Evolutionary conservation across 139 green algal species (phyloP).

Genomic region (Marvania coccoides): DNA sequence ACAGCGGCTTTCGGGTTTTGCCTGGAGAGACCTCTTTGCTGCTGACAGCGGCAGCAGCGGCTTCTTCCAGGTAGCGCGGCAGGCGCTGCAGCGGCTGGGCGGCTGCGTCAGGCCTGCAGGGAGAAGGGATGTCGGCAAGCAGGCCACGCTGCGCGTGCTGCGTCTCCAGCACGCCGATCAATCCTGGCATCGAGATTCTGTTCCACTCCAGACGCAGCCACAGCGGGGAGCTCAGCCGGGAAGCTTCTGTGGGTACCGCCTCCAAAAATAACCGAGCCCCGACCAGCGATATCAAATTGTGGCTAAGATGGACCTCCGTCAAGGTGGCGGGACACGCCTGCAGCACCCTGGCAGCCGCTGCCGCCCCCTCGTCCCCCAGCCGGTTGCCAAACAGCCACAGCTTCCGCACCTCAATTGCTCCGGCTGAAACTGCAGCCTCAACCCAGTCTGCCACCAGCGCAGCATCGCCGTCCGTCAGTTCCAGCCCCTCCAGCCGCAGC

Average conservation of each 20-base stretch:
- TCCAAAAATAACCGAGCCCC: constrained; percentile 37
- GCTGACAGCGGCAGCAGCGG: not conserved
- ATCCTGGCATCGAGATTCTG: constrained; percentile 30
- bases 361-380: constrained; percentile 46
- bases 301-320: constrained; percentile 33
- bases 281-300: constrained; percentile 32
- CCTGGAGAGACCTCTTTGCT: too few relatives aligned
- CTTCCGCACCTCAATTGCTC: constrained; percentile 29
- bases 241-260: constrained; percentile 2
- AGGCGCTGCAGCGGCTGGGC: constrained; percentile 7
- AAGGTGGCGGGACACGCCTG: not conserved
- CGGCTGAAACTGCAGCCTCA: not conserved
- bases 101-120: constrained; percentile 3
- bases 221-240: constrained; percentile 21
- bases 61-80: constrained; percentile 20
- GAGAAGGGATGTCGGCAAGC: constrained; percentile 27
- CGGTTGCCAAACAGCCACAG: constrained; percentile 75
- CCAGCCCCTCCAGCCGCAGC: constrained; percentile 42
- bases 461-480: constrained; percentile 43
- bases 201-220: constrained; percentile 79
- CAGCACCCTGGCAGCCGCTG: constrained; percentile 34
- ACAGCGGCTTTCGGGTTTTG: not conserved
- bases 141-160: constrained; percentile 19
- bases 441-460: constrained; percentile 31
- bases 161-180: constrained; percentile 21